These are phyloP conservation scores for Puccinia horiana DNA, from an alignment of 1,284 basidiomycete species.

Conservation along the genomic window DNA sequence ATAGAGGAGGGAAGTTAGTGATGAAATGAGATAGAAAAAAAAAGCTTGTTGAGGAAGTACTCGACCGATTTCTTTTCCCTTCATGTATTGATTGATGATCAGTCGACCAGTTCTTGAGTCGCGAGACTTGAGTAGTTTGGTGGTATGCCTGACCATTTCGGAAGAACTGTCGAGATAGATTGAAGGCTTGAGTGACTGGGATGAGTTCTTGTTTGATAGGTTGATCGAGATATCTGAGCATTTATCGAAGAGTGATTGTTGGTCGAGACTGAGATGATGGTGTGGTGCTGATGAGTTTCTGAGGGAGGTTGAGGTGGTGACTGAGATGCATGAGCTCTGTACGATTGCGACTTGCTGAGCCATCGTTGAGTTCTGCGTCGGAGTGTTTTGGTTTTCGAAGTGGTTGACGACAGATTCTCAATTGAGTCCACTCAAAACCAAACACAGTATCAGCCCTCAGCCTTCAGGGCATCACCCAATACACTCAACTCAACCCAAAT, in stretches of 20 bases:
- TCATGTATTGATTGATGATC: conserved; percentile 50
- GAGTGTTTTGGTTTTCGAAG: not conserved
- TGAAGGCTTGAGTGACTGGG: not conserved
- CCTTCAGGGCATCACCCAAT: too few relatives aligned
- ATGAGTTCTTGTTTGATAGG: conserved; percentile 5
- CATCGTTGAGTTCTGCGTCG: not conserved
- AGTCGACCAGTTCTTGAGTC: conserved; percentile 46
- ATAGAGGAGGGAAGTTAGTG: not conserved
- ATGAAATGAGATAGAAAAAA: not conserved
- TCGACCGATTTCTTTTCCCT: conserved; percentile 48
- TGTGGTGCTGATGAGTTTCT: not conserved
- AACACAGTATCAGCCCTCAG: too few relatives aligned
- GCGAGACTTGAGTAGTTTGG: conserved; percentile 45
- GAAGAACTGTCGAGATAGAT: not conserved
- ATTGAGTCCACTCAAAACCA: too few relatives aligned
- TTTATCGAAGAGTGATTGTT: not conserved
- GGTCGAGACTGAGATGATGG: conserved; percentile 28
- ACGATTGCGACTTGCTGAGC: not conserved
- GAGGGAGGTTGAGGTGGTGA: conserved; percentile 5
- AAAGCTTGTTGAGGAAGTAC: not conserved
- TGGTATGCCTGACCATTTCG: conserved; percentile 48
- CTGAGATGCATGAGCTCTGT: conserved; percentile 10
- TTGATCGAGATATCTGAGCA: not conserved
- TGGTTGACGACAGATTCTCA: too few relatives aligned
- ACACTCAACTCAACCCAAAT: too few relatives aligned